A percentile compares a stretch with the other conserved stretches of the same genome.
phyloP scores from a whole-genome alignment of 2,329 filamentous ascomycete genomes.

The Rutstroemia sp. region DNA sequence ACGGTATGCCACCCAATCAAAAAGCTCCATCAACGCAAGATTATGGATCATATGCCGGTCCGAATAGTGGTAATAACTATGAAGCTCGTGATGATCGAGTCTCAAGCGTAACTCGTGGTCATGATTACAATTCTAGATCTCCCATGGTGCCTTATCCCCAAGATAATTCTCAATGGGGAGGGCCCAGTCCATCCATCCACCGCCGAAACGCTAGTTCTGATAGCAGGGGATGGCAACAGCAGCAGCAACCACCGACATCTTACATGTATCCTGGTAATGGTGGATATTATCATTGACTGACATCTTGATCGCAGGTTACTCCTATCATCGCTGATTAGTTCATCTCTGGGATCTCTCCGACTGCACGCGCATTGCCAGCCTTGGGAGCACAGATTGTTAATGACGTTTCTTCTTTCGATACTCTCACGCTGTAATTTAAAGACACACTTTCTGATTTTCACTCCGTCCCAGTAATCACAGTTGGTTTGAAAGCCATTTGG shows the following conservation, averaged over 20 bases:
- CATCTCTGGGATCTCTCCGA: neutral
- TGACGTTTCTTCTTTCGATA: neutral
- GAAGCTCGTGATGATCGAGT: conserved; percentile 7
- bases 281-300: conserved; percentile 13
- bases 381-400: neutral
- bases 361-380: neutral
- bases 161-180: conserved; percentile 2
- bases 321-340: conserved; percentile 11
- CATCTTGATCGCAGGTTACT: conserved; percentile 9
- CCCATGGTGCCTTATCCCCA: neutral
- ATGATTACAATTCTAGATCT: conserved; percentile 7
- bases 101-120: conserved; percentile 10
- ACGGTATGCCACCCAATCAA: conserved; percentile 21
- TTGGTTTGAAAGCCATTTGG: neutral
- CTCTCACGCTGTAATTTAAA: conserved; percentile 5
- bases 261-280: conserved; percentile 3
- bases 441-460: neutral
- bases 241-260: conserved; percentile 3
- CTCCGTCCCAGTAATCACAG: neutral
- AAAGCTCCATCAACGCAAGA: conserved; percentile 4
- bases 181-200: conserved; percentile 1
- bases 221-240: conserved; percentile 6
- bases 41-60: neutral
- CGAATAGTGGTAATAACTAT: conserved; percentile 3
- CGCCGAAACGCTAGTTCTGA: conserved; percentile 3